These are phyloP conservation scores for Gyromitra esculenta DNA, from an alignment of 2,329 filamentous ascomycete species.

Conservation along the genomic window DNA sequence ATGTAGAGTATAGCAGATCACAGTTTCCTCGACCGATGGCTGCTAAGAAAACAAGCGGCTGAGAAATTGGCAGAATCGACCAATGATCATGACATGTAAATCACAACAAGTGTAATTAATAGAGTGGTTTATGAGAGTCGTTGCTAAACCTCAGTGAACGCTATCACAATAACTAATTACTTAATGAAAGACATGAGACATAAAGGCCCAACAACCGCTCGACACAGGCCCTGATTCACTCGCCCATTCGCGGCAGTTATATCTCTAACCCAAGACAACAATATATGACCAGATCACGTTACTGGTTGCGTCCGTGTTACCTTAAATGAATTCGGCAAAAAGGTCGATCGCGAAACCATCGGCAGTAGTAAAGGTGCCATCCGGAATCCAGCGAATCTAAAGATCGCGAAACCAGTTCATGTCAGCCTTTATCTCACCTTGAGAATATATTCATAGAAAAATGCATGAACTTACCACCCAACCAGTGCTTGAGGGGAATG, in stretches of 20 bases:
- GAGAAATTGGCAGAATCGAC: neutral
- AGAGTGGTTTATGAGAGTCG: neutral
- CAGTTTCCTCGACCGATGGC: neutral
- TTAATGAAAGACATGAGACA: neutral
- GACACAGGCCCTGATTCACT: neutral
- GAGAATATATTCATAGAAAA: neutral
- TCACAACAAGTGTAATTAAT: neutral
- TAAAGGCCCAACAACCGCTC: neutral
- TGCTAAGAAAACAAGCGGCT: neutral
- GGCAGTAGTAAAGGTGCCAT: slow-evolving; percentile 9
- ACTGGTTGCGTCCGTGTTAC: neutral
- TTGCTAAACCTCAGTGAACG: neutral
- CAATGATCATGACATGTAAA: neutral
- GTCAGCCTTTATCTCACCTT: neutral
- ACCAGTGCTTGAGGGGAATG: slow-evolving; percentile 17
- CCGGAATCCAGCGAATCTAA: slow-evolving; percentile 31
- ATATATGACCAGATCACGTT: neutral
- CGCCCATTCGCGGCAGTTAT: neutral
- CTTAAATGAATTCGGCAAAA: neutral
- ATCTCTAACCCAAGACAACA: neutral
- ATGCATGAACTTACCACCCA: slow-evolving; percentile 14
- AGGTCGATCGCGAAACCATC: slow-evolving; percentile 27
- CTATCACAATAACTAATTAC: neutral
- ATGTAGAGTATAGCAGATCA: neutral
- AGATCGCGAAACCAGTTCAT: neutral